Evolutionary conservation across 257 asterid genomes (phyloP), one percentile per base, ranked within the genome.

Genomic region (Ilex asprella): DNA sequence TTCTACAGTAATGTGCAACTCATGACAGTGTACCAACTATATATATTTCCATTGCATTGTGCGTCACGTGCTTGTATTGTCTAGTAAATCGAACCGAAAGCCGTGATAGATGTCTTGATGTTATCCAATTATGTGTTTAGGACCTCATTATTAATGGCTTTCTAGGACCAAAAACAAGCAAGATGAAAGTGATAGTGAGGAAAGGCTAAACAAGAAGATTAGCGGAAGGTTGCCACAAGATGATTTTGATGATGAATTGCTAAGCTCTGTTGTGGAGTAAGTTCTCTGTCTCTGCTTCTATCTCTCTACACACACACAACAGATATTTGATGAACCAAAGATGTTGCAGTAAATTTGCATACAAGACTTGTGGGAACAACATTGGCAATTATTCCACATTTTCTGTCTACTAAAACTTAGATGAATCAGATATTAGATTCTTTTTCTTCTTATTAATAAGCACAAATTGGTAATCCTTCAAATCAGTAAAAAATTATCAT

Each of bases 241-340:
- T 69, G 64, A 44, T 63, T 69, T 87, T 39, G 89, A 68, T 56
- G 94, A 83, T 73, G 95, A 89, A 54, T 65, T 76, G 39, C 81
- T 86, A 64, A 67, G 78, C 81, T 78, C 89, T 57, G 10, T 72
- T 6, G 58, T 76, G 61, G 74, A 12, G 95, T 84, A 82, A 16
- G 84, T 11, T 60, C 65, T n/a, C 56, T 74, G 74, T 66, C 68
- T 72, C 58, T 63, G 73, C 47, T 75, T 30, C 65, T 32, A 65
- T 32, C n/a, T n/a, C 9, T 3, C 44, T n/a, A 30, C 8, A 39
- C 31, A 29, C 51, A n/a, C 30, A 7, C 35, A 11, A 11, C 47
- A 51, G 11, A 30, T 35, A 59, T 53, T 32, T 39, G 72, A 51
- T 29, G 39, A 13, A 46, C 12, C 12, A 46, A 46, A 12, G n/a